Evolutionary conservation across 169 alveolate genomes (phyloP).

Genomic region (Plasmodium yoelii): DNA sequence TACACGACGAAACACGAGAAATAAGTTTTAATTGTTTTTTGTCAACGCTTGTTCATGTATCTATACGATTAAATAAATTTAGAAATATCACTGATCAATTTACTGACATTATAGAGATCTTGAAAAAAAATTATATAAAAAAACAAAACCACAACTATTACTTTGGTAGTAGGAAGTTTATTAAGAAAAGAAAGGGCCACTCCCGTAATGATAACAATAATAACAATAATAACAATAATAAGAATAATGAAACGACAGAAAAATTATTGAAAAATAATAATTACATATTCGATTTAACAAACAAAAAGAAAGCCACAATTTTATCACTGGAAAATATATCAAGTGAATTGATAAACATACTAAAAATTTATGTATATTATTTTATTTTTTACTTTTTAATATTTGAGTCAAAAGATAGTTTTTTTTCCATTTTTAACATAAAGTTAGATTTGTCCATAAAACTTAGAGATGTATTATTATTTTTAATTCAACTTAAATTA

Average conservation of each 20-base stretch:
- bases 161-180: not conserved
- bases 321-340: not conserved
- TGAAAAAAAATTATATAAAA: not conserved
- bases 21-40: conserved; percentile 46
- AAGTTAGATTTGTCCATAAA: conserved; percentile 42
- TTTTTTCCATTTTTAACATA: conserved; percentile 35
- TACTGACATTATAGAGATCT: not conserved
- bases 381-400: conserved; percentile 55
- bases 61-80: conserved; percentile 3
- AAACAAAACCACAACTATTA: not conserved
- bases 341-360: conserved; percentile 18
- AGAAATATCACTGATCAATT: conserved; percentile 1
- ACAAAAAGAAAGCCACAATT: not conserved
- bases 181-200: not conserved
- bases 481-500: conserved; percentile 18
- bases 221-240: not conserved
- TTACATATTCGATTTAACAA: not conserved
- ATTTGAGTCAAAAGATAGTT: conserved; percentile 29
- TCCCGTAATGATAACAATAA: not conserved
- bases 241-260: not conserved
- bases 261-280: not conserved
- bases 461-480: conserved; percentile 38
- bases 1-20: conserved; percentile 66
- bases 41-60: conserved; percentile 35
- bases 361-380: conserved; percentile 49